Conservation (phyloP, 768 basidiomycete species). For the Nidularia sp. region DNA sequence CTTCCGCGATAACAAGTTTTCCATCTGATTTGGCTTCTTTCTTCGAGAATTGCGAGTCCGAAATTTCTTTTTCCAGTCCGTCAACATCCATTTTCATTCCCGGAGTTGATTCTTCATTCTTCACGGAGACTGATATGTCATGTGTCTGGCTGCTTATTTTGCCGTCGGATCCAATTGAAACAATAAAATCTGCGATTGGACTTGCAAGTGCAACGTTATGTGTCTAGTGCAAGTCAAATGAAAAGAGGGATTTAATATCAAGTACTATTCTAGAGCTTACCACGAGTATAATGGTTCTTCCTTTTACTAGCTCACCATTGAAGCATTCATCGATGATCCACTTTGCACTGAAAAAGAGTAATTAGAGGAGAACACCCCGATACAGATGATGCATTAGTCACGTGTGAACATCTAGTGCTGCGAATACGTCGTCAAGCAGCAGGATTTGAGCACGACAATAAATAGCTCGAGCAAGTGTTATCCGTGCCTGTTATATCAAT, state of each 20-base stretch:
- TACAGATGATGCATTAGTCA: slow-evolving; percentile 1
- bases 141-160: slow-evolving; percentile 32
- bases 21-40: slow-evolving; percentile 21
- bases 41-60: slow-evolving; percentile 16
- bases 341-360: slow-evolving; percentile 67
- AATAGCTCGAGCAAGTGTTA: slow-evolving; percentile 39
- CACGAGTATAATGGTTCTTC: slow-evolving; percentile 80
- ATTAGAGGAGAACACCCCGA: no score
- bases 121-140: background rate
- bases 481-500: slow-evolving; percentile 34
- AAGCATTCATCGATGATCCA: slow-evolving; percentile 79
- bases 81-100: slow-evolving; percentile 19
- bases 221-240: slow-evolving; percentile 20
- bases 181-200: slow-evolving; percentile 50
- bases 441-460: slow-evolving; percentile 53
- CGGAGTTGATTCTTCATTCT: background rate
- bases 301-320: slow-evolving; percentile 68
- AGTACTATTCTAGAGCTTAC: slow-evolving; percentile 20
- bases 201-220: slow-evolving; percentile 47
- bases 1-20: slow-evolving; percentile 59
- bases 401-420: slow-evolving; percentile 46
- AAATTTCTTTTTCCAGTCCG: slow-evolving; percentile 15
- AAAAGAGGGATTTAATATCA: no score
- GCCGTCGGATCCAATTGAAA: slow-evolving; percentile 53
- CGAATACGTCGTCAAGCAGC: slow-evolving; percentile 70